Base-by-base conservation (phyloP, 495 filamentous ascomycete genomes). In the Neurospora pannonica region DNA sequence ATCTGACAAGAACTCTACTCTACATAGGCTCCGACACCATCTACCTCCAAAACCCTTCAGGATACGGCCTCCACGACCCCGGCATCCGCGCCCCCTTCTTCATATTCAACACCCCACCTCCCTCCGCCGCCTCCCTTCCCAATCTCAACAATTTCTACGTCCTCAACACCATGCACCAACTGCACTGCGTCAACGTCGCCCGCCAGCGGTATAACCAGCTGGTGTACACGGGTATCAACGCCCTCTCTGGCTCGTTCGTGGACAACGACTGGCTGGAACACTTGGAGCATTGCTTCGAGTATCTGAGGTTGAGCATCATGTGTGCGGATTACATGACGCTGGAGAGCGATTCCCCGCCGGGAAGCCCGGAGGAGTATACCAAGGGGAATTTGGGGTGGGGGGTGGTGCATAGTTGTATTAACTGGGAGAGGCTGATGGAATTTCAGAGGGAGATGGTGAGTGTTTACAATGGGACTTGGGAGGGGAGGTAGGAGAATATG, bases 1-100 rank as follows among this genome's bases (percentile, higher is more conserved):
- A 3, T 4, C 46, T 54, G 1, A 54, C 46, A 2, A 13, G 10
- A 24, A 54, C 6, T 54, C 4, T 15, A 54, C 6, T 54, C 4
- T 15, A 3, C 48, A 60, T 34, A 72, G 43, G 43, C 43, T 72
- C 71, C 13, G 71, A 72, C 42, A 37, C 71, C 24, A 62, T 72
- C 34, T 72, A 60, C 15, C 5, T 72, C 71, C 28, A 2, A 13
- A 15, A 72, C 19, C 71, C 71, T 0, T 37, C 43, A 10, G 19
- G 4, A 4, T 72, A 62, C 43, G 43, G 43, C 43, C 34, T 54
- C 17, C 37, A 54, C 5, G 43, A 62, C 15, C 24, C 71, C 3
- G 71, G 71, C 28, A 72, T 72, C 71, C 71, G 28, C 31, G 71
- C 71, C 71, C 43, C 71, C 43, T 72, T 72, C 34, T 72, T 72